Evolutionary conservation across 768 basidiomycete species (phyloP).

Genomic region (Hypholoma fasciculare): DNA sequence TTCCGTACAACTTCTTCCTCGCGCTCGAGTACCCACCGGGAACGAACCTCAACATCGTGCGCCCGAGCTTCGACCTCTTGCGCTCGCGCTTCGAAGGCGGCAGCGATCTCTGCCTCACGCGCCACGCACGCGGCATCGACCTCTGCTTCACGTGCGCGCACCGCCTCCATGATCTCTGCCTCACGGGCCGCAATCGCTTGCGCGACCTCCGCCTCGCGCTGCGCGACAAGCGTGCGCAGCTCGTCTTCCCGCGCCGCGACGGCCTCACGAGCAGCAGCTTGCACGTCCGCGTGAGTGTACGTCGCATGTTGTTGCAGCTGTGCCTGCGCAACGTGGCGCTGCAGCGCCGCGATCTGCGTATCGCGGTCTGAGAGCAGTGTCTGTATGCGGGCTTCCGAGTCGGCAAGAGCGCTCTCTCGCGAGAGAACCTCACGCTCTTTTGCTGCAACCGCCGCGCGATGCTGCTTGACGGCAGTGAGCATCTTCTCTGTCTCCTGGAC

Average conservation of each 20-base stretch:
- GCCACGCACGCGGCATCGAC: slow-evolving; percentile 63
- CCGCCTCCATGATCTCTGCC: slow-evolving; percentile 70
- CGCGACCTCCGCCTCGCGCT: slow-evolving; percentile 72
- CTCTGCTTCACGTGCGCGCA: slow-evolving; percentile 62
- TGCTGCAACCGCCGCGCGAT: slow-evolving; percentile 52
- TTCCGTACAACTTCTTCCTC: slow-evolving; percentile 49
- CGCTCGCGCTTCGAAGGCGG: slow-evolving; percentile 24
- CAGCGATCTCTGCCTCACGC: slow-evolving; percentile 43
- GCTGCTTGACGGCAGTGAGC: slow-evolving; percentile 65
- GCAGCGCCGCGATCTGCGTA: slow-evolving; percentile 52
- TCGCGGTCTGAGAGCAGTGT: slow-evolving; percentile 57
- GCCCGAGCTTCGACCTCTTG: slow-evolving; percentile 56
- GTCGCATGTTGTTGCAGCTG: slow-evolving; percentile 16
- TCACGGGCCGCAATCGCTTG: slow-evolving; percentile 64
- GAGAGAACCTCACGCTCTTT: slow-evolving; percentile 66
- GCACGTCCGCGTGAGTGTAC: slow-evolving; percentile 27
- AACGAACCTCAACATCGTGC: slow-evolving; percentile 48
- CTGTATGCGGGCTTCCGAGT: slow-evolving; percentile 54
- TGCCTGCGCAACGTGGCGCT: slow-evolving; percentile 39
- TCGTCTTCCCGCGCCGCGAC: slow-evolving; percentile 68
- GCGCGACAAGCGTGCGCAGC: slow-evolving; percentile 59
- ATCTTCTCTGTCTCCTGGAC: slow-evolving; percentile 79
- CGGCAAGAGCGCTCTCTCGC: slow-evolving; percentile 54
- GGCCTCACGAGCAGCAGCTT: slow-evolving; percentile 53
- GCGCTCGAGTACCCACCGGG: slow-evolving; percentile 43